Conservation (phyloP, 2,329 filamentous ascomycete genomes). For the Elsinoe necatrix region DNA sequence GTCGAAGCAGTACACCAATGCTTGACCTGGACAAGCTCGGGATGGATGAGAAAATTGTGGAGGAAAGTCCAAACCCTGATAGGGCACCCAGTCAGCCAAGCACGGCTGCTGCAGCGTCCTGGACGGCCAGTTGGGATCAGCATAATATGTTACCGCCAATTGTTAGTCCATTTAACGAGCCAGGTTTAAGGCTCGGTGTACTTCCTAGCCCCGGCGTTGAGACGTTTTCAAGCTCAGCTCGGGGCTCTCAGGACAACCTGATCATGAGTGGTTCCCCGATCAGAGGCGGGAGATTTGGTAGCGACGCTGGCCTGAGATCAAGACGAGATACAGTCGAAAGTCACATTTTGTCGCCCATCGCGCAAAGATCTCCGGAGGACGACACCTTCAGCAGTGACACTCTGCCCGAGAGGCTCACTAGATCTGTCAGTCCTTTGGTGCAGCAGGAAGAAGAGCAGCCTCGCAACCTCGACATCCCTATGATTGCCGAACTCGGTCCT, state of each 20-base stretch:
- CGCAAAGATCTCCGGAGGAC: constrained; percentile 1
- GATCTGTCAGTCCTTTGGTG: not conserved
- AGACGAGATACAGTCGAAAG: not conserved
- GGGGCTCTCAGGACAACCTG: constrained; percentile 11
- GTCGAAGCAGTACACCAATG: constrained; percentile 5
- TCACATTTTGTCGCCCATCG: not conserved
- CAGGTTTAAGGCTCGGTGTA: constrained; percentile 16
- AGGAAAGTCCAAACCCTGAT: constrained; percentile 1
- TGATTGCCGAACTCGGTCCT: not conserved
- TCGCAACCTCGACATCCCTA: no score
- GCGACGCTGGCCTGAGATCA: not conserved
- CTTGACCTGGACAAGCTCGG: not conserved
- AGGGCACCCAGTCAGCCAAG: not conserved
- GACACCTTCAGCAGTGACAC: not conserved
- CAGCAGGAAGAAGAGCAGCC: not conserved
- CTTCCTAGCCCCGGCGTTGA: constrained; percentile 18
- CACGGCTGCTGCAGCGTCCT: constrained; percentile 11
- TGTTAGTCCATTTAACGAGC: not conserved
- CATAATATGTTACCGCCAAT: constrained; percentile 1
- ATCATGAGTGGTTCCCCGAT: constrained; percentile 10
- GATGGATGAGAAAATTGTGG: constrained; percentile 10
- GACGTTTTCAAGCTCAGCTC: constrained; percentile 1
- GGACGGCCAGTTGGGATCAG: constrained; percentile 12
- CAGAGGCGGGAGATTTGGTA: not conserved
- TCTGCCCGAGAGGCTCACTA: not conserved